Conservation (phyloP, 129 eudicot species). For the Calendula officinalis region DNA sequence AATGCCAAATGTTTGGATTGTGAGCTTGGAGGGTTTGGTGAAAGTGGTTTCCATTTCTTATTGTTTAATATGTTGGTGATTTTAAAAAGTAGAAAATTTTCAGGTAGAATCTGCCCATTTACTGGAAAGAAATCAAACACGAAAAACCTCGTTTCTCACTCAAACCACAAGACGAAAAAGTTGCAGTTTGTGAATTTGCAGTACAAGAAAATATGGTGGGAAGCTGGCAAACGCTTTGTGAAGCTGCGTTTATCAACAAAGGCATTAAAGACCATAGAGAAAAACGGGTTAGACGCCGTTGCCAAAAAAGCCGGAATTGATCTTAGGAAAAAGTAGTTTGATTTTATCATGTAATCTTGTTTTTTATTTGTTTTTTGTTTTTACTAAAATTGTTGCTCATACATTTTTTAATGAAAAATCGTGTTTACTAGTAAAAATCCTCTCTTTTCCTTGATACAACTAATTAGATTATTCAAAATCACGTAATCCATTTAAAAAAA, state of each 20-base stretch:
- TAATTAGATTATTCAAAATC: no score
- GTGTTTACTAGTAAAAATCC: not conserved
- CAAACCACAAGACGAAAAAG: conserved; percentile 81
- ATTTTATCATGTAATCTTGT: conserved; percentile 18
- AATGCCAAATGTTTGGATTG: no score
- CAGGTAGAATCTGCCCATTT: conserved; percentile 94
- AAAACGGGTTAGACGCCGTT: conserved; percentile 85
- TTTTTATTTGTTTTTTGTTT: conserved; percentile 8
- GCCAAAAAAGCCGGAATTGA: conserved; percentile 98
- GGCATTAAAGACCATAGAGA: conserved; percentile 94
- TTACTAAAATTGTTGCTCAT: conserved; percentile 11
- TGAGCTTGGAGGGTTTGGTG: no score
- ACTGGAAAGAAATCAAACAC: conserved; percentile 94
- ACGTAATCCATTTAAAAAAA: no score
- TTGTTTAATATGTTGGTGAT: not conserved
- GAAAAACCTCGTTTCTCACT: conserved; percentile 74
- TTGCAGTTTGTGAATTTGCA: conserved; percentile 88
- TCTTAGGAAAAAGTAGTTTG: conserved; percentile 60
- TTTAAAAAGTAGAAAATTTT: not conserved
- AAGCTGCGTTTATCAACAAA: conserved; percentile 83
- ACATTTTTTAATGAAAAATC: conserved; percentile 23
- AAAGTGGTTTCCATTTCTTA: no score
- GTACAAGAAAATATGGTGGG: conserved; percentile 97
- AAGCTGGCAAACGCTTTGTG: conserved; percentile 85
- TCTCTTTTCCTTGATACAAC: no score